Conservation (phyloP, 2,329 filamentous ascomycete genomes). For the Sordariomycetes sp. region DNA sequence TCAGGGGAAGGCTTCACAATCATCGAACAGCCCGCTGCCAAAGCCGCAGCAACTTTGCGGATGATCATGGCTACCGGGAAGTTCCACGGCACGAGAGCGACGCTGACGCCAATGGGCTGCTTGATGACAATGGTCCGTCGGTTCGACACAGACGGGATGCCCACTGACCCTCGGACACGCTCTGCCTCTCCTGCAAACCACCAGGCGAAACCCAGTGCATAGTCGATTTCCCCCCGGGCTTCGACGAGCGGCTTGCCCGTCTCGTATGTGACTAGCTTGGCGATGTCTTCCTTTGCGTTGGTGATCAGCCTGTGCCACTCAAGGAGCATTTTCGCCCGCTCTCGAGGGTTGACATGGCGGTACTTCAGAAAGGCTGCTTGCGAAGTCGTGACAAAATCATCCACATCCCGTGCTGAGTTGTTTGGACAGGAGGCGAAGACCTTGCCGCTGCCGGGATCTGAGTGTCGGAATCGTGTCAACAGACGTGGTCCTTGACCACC, state of each 20-base stretch:
- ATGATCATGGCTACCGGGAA: slow-evolving; percentile 25
- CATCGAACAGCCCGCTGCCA: slow-evolving; percentile 63
- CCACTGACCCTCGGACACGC: slow-evolving; percentile 46
- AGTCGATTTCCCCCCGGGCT: neutral
- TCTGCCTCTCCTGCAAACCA: slow-evolving; percentile 53
- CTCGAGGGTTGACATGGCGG: too few relatives aligned
- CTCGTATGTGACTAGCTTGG: slow-evolving; percentile 1
- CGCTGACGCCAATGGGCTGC: slow-evolving; percentile 11
- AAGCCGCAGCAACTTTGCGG: slow-evolving; percentile 32
- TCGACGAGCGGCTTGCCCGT: slow-evolving; percentile 3
- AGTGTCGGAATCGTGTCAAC: too few relatives aligned
- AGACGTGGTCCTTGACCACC: too few relatives aligned
- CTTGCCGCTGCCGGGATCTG: too few relatives aligned
- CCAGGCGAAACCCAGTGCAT: slow-evolving; percentile 33
- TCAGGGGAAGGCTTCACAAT: slow-evolving; percentile 80
- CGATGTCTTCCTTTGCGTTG: slow-evolving; percentile 1
- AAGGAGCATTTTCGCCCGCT: too few relatives aligned
- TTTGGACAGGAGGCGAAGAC: too few relatives aligned
- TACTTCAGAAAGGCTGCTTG: too few relatives aligned
- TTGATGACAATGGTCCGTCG: slow-evolving; percentile 29
- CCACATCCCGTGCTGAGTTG: too few relatives aligned
- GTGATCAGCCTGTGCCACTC: too few relatives aligned
- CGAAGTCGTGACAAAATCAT: too few relatives aligned
- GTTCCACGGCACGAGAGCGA: slow-evolving; percentile 38
- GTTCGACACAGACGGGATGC: slow-evolving; percentile 38